Conservation (phyloP, 257 asterid species). For the Lantana camara region DNA sequence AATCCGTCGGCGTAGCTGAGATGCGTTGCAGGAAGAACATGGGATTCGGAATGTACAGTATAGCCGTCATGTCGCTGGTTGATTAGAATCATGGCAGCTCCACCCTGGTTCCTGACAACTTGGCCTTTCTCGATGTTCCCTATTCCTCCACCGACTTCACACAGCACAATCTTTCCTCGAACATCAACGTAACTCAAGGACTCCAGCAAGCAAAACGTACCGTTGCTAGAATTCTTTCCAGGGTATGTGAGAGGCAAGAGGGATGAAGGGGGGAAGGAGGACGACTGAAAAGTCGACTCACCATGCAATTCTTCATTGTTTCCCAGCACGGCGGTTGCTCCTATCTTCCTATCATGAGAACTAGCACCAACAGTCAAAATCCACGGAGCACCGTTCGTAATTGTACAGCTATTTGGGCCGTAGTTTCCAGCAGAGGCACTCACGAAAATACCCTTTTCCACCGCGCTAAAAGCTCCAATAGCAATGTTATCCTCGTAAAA, state of each 20-base stretch:
- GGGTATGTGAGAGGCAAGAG: conserved; percentile 16
- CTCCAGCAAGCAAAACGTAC: too few species aligned
- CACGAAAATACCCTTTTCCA: conserved; percentile 35
- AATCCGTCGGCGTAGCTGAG: conserved; percentile 34
- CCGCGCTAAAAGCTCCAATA: conserved; percentile 34
- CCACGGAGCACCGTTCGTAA: conserved; percentile 44
- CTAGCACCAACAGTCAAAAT: conserved; percentile 44
- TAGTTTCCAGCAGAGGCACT: conserved; percentile 37
- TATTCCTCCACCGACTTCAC: conserved; percentile 17
- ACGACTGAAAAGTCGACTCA: conserved; percentile 35
- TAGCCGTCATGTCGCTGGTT: conserved; percentile 22
- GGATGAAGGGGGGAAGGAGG: conserved; percentile 20
- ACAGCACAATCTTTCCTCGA: too few species aligned
- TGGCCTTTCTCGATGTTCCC: conserved; percentile 26
- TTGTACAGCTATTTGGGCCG: conserved; percentile 4
- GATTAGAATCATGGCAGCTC: conserved; percentile 41
- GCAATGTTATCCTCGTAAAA: conserved; percentile 24
- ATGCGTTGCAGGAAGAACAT: conserved; percentile 36
- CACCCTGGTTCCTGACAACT: conserved; percentile 34
- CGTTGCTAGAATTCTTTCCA: too few species aligned
- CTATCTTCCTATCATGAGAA: conserved; percentile 27
- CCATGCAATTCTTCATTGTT: too few species aligned
- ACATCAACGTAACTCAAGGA: too few species aligned
- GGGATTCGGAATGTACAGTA: conserved; percentile 1
- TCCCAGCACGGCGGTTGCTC: conserved; percentile 31